Evolutionary conservation across 257 asterid species (phyloP).

Genomic region (Echium plantagineum): DNA sequence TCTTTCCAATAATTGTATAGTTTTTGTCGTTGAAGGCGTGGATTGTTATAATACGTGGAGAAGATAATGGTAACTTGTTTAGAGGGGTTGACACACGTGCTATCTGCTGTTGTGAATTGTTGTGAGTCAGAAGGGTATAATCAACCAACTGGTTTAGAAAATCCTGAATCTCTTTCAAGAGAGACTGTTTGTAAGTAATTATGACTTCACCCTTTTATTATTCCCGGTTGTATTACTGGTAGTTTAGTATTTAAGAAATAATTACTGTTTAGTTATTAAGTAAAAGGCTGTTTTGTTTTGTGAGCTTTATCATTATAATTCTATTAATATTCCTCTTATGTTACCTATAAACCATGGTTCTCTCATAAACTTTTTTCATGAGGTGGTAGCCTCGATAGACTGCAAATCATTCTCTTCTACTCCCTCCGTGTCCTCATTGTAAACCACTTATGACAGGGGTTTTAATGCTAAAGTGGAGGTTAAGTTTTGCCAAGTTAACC

Average conservation of each 20-base stretch:
- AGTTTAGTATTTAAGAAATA: not conserved
- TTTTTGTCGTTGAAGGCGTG: constrained; percentile 26
- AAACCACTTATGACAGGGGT: no score
- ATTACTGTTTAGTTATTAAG: not conserved
- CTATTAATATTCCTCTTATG: no score
- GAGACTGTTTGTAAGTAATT: constrained; percentile 13
- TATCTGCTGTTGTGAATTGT: constrained; percentile 42
- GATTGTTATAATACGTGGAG: constrained; percentile 31
- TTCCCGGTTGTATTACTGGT: not conserved
- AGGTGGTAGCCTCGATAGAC: no score
- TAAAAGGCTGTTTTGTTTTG: not conserved
- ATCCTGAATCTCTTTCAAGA: constrained; percentile 66
- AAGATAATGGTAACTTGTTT: constrained; percentile 58
- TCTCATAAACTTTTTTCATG: no score
- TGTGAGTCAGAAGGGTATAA: constrained; percentile 50
- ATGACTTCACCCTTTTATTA: not conserved
- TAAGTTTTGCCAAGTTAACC: no score
- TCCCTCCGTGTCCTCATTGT: no score
- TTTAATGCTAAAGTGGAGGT: not conserved
- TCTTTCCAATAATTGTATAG: not conserved
- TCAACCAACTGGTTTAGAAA: constrained; percentile 49
- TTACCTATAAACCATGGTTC: no score
- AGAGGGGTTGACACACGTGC: constrained; percentile 40
- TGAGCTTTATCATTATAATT: no score
- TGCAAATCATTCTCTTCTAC: no score